These are phyloP conservation scores for Ophidiomyces ophidiicola DNA, from an alignment of 2,329 filamentous ascomycete species.

Conservation along the genomic window DNA sequence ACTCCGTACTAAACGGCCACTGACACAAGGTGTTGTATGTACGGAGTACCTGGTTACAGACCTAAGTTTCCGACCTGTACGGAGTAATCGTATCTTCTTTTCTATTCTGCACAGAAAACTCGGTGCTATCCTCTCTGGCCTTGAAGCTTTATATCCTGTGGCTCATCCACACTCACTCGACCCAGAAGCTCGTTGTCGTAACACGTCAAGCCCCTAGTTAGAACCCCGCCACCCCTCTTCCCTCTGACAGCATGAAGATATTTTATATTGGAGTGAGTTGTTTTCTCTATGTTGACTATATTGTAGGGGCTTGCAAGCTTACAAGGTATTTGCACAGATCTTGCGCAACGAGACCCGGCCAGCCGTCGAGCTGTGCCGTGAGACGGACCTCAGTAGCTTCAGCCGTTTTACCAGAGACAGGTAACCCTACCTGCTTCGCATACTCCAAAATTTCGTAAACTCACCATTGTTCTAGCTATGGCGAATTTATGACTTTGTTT, in stretches of 20 bases:
- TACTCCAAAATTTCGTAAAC: neutral
- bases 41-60: too few relatives aligned
- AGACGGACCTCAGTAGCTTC: conserved; percentile 66
- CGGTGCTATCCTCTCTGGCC: too few relatives aligned
- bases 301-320: neutral
- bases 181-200: too few relatives aligned
- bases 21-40: too few relatives aligned
- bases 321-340: conserved; percentile 44
- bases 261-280: conserved; percentile 69
- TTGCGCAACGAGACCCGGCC: conserved; percentile 68
- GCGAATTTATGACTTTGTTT: conserved; percentile 71
- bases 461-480: conserved; percentile 33
- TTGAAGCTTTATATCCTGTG: too few relatives aligned
- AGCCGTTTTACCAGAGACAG: conserved; percentile 66
- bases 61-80: too few relatives aligned
- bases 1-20: too few relatives aligned
- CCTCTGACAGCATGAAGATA: conserved; percentile 55
- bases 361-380: conserved; percentile 61
- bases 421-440: conserved; percentile 33
- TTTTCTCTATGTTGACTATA: too few relatives aligned
- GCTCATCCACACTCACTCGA: too few relatives aligned
- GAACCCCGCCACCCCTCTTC: neutral
- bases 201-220: too few relatives aligned
- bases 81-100: too few relatives aligned
- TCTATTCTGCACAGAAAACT: too few relatives aligned